Percentiles rank a stretch among this genome's conserved stretches.
These are phyloP conservation scores for Auricularia cornea DNA, from an alignment of 768 basidiomycete species.

Conservation along the genomic window DNA sequence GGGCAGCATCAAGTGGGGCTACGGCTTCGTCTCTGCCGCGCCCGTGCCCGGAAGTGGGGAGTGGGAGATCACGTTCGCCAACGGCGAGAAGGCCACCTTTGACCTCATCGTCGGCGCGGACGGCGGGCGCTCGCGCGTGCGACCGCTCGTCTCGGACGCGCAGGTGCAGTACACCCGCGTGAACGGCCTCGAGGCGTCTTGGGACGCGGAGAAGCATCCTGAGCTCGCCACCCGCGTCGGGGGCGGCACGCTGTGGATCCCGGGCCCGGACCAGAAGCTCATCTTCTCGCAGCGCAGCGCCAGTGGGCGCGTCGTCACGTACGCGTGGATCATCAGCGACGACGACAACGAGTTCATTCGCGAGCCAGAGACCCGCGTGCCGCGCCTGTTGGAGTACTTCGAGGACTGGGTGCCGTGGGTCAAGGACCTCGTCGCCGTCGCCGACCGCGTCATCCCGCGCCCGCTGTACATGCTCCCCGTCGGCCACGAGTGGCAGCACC, in stretches of 20 bases:
- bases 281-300: slow-evolving; percentile 15
- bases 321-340: slow-evolving; percentile 1
- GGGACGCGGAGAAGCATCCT: slow-evolving; percentile 6
- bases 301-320: slow-evolving; percentile 12
- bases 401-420: not conserved
- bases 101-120: slow-evolving; percentile 20
- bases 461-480: not conserved
- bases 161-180: slow-evolving; percentile 14
- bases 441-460: not conserved
- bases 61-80: not conserved
- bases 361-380: not conserved
- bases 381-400: not conserved
- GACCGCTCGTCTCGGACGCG: slow-evolving; percentile 13
- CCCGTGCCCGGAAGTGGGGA: not conserved
- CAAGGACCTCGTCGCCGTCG: not conserved
- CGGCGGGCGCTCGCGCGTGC: slow-evolving; percentile 18
- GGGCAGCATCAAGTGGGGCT: slow-evolving; percentile 6
- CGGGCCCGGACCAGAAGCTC: slow-evolving; percentile 12
- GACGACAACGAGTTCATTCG: not conserved
- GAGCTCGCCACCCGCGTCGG: slow-evolving; percentile 6
- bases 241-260: slow-evolving; percentile 7
- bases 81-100: not conserved
- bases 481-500: not conserved
- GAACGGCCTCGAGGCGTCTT: slow-evolving; percentile 14
- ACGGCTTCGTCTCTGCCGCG: not conserved